Percentiles rank a stretch among this genome's conserved stretches.
These are phyloP conservation scores for Vanilla planifolia DNA, from an alignment of 106 monocot species.

Conservation along the genomic window DNA sequence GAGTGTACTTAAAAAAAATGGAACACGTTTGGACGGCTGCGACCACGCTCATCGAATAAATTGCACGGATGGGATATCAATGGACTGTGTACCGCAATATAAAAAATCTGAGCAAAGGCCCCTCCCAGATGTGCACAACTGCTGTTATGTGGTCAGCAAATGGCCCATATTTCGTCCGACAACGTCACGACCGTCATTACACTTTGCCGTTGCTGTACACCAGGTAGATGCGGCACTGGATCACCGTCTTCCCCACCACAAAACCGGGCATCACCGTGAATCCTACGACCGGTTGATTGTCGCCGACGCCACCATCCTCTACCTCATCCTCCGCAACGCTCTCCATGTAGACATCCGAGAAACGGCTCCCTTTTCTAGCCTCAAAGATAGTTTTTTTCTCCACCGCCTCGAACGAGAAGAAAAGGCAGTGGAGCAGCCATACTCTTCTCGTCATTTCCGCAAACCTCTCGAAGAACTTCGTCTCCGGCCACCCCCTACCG, in stretches of 20 bases:
- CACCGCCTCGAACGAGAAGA: constrained; percentile 37
- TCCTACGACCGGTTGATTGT: constrained; percentile 23
- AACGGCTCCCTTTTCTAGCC: constrained; percentile 40
- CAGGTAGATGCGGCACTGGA: constrained; percentile 68
- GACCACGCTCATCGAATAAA: too few species aligned
- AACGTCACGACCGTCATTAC: not conserved
- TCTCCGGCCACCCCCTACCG: constrained; percentile 15
- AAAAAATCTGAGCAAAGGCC: too few species aligned
- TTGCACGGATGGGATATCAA: too few species aligned
- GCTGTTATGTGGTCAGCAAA: not conserved
- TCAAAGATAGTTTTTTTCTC: constrained; percentile 31
- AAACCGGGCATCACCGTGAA: constrained; percentile 87
- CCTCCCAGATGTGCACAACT: too few species aligned
- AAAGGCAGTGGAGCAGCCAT: constrained; percentile 63
- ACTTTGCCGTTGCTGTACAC: not conserved
- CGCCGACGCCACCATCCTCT: not conserved
- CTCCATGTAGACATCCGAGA: constrained; percentile 96
- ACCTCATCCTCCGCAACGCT: constrained; percentile 30
- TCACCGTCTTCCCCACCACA: constrained; percentile 40
- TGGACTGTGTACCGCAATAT: too few species aligned
- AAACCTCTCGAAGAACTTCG: constrained; percentile 36
- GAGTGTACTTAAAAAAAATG: too few species aligned
- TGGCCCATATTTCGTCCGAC: not conserved
- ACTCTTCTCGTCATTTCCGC: constrained; percentile 47
- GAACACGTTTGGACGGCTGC: too few species aligned